phyloP scores from a whole-genome alignment of 1,284 basidiomycete species.

The Melampsora occidentalis region DNA sequence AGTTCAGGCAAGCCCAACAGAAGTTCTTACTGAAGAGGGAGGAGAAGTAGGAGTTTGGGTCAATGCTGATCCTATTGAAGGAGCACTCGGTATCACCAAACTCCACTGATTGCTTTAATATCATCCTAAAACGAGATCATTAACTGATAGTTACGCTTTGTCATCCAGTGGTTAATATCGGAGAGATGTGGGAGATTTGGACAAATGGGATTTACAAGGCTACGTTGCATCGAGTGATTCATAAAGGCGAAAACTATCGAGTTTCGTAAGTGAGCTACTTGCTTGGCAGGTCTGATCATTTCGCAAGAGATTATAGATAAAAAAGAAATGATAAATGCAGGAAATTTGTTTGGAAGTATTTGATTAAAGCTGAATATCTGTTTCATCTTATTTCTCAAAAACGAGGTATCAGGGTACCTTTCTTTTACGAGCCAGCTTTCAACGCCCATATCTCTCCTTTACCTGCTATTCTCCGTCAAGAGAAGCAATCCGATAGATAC shows the following conservation, averaged over 20 bases:
- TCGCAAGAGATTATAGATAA: background rate
- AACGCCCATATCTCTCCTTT: conserved; percentile 65
- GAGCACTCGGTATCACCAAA: conserved; percentile 73
- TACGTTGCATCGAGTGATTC: conserved; percentile 75
- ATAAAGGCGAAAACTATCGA: conserved; percentile 68
- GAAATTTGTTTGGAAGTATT: background rate
- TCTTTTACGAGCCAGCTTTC: conserved; percentile 82
- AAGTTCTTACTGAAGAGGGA: conserved; percentile 52
- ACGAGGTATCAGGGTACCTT: conserved; percentile 63
- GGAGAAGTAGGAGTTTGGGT: conserved; percentile 52
- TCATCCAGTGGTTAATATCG: conserved; percentile 28
- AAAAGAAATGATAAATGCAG: too few species aligned
- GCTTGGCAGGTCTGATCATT: conserved; percentile 61
- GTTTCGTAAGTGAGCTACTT: conserved; percentile 6
- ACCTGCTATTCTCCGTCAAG: conserved; percentile 57
- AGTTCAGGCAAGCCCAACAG: conserved; percentile 51
- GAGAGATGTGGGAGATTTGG: conserved; percentile 65
- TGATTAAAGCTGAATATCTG: background rate
- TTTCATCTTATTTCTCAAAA: conserved; percentile 1
- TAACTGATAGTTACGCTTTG: background rate
- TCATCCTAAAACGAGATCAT: background rate
- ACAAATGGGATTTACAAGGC: conserved; percentile 71
- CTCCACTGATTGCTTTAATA: conserved; percentile 49
- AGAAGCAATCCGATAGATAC: conserved; percentile 23
- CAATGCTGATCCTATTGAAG: conserved; percentile 62